Evolutionary conservation across 345 rosid genomes (phyloP), one percentile per base, ranked within the genome.

Genomic region (Populus nigra): DNA sequence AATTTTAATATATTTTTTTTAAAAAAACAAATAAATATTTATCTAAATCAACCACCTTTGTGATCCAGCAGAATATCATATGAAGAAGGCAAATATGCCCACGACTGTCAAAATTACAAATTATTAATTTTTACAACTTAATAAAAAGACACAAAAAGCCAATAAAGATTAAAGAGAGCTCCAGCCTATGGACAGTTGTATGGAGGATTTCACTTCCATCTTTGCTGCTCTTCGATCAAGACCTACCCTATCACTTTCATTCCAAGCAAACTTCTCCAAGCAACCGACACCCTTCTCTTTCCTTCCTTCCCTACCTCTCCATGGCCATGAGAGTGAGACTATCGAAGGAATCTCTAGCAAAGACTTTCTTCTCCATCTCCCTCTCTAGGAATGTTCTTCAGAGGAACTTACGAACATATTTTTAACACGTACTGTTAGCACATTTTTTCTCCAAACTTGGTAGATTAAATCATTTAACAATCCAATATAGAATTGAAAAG

Each of bases 241-340:
- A 66, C 69, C 69, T 73, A 25, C 17, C 45, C 59, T 16, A 7
- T 85, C 75, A n/a, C 39, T 78, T 27, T 74, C 80, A 59, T 68
- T 69, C 77, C 79, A 79, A 38, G 83, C 81, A 67, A 82, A 77
- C 77, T 77, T 47, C 29, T 0, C 73, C 86, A 83, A 86, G 90
- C 67, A 83, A 83, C 80, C 76, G 18, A 71, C 76, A 57, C 39
- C 8, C 5, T 17, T 38, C 69, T 66, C 45, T 7, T 12, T 38
- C 69, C 69, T 63, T 38, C 65, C 36, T 7, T 47, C 55, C 33
- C 63, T 15, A 8, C 17, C 38, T 38, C 31, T 7, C 13, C 9
- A 27, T 2, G 3, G 23, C 71, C 71, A 16, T 20, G 55, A 65
- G 77, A 17, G 69, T 0, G 18, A 50, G 72, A 3, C 63, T 4